Evolutionary conservation across 2,329 filamentous ascomycete species (phyloP), one percentile per base, ranked within the genome.

Genomic region (Chrysoporthe austroafricana): DNA sequence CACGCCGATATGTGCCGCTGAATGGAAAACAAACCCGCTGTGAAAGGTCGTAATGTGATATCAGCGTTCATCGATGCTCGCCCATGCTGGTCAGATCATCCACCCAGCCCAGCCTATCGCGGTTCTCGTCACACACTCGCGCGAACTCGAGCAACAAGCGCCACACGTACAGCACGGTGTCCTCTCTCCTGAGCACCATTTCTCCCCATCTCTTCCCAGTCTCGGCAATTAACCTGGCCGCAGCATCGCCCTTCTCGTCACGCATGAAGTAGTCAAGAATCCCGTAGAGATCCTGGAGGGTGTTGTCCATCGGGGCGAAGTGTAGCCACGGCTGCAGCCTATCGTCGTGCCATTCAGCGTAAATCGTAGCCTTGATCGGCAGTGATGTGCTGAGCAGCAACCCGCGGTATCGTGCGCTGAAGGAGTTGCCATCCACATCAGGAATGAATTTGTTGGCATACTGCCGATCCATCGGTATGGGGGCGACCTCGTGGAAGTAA

Each of bases 331-430:
- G 86, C 16, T 87, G 79, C 0, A 93, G 81, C 7, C 91, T 83
- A 56, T 86, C 84, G 74, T 93, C 90, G 74, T 93, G 90, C 91
- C 91, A 93, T 75, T 93, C 91, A 9, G 86, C 80, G 75, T 91
- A 93, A 56, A 93, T 83, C 3, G 90, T 92, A 14, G 88, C 85
- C 78, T 93, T 93, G 74, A 93, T 85, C 1, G 89, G 88, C 44
- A 91, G 76, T 58, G 85, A 88, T 1, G 86, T 90, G 48, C 86
- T 90, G 36, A 84, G 81, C 9, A 93, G 79, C 72, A 92, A 90
- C 0, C 83, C 84, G 59, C 85, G 83, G 77, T 86, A 91, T n/a
- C 88, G 83, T 4, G 86, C 88, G 65, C 83, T 86, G 73, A 88
- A 89, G 1, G 84, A 85, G 77, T 89, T 86, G n/a, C 91, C 90